phyloP scores from a whole-genome alignment of 352 stramenopile genomes.

The Globisporangium spiculum region DNA sequence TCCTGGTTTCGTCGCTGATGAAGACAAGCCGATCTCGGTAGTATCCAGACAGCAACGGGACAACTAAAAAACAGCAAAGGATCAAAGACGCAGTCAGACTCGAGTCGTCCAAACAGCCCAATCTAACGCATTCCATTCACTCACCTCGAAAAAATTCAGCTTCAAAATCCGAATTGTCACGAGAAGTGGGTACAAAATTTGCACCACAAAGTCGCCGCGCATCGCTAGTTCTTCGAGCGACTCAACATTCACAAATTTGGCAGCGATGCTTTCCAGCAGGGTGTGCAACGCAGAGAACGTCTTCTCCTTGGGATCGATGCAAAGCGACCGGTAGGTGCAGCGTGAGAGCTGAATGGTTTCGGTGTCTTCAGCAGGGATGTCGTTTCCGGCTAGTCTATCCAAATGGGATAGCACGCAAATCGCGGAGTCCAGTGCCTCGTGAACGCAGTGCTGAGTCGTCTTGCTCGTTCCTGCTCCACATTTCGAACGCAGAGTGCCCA shows the following conservation, averaged over 20 bases:
- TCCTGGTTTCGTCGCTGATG: constrained; percentile 29
- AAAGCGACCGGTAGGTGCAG: constrained; percentile 72
- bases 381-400: constrained; percentile 71
- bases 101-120: neutral
- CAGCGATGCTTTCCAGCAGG: constrained; percentile 46
- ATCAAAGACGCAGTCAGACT: neutral
- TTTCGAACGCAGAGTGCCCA: constrained; percentile 47
- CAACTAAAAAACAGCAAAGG: constrained; percentile 36
- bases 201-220: constrained; percentile 26
- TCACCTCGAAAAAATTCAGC: constrained; percentile 88
- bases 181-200: constrained; percentile 71
- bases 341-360: constrained; percentile 80
- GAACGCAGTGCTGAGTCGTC: constrained; percentile 43
- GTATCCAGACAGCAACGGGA: constrained; percentile 63
- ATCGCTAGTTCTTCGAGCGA: constrained; percentile 1
- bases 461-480: constrained; percentile 26
- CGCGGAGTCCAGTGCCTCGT: constrained; percentile 51
- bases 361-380: constrained; percentile 67
- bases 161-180: constrained; percentile 77
- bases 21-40: constrained; percentile 50
- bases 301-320: constrained; percentile 72
- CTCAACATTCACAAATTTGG: constrained; percentile 25
- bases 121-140: neutral
- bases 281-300: constrained; percentile 62
- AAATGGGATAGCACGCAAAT: constrained; percentile 79